These are phyloP conservation scores for Neoarthrinium moseri DNA, from an alignment of 2,329 filamentous ascomycete species.

Conservation along the genomic window DNA sequence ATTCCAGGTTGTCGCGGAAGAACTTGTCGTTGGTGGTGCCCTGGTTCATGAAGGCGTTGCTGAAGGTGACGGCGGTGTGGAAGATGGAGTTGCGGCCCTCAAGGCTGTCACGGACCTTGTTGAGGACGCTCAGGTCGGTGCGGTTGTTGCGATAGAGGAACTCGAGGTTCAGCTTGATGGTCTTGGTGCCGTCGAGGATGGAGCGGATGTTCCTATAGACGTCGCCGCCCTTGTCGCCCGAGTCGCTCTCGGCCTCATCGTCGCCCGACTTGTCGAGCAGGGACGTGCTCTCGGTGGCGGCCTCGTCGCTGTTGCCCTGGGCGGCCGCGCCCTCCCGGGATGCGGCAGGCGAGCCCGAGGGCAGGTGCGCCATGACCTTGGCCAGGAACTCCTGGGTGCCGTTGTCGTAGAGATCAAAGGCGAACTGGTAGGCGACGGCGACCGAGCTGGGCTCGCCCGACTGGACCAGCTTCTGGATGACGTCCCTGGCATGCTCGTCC, in stretches of 20 bases:
- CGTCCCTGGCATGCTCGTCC: slow-evolving; percentile 83
- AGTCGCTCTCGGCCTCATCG: slow-evolving; percentile 45
- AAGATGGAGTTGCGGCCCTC: slow-evolving; percentile 98
- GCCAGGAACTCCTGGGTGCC: slow-evolving; percentile 94
- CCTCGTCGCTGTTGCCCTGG: slow-evolving; percentile 41
- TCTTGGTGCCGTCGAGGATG: slow-evolving; percentile 84
- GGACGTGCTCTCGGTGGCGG: slow-evolving; percentile 44
- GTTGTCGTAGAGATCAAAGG: slow-evolving; percentile 97
- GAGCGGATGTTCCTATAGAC: slow-evolving; percentile 63
- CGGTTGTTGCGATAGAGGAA: slow-evolving; percentile 96
- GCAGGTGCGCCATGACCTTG: slow-evolving; percentile 82
- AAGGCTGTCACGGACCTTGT: slow-evolving; percentile 93
- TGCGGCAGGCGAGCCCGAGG: slow-evolving; percentile 55
- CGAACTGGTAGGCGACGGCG: slow-evolving; percentile 92
- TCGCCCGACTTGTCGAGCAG: slow-evolving; percentile 51
- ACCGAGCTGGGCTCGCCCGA: slow-evolving; percentile 76
- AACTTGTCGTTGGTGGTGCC: slow-evolving; percentile 98
- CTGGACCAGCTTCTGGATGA: slow-evolving; percentile 78
- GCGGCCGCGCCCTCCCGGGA: slow-evolving; percentile 42
- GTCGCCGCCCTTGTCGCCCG: slow-evolving; percentile 53
- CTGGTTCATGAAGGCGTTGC: slow-evolving; percentile 99
- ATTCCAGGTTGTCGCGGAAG: slow-evolving; percentile 96
- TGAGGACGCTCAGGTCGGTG: slow-evolving; percentile 86
- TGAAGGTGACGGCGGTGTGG: slow-evolving; percentile 95
- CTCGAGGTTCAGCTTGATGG: slow-evolving; percentile 91